Evolutionary conservation across 257 asterid genomes (phyloP), one percentile per base, ranked within the genome.

Genomic region (Nicotiana knightiana): DNA sequence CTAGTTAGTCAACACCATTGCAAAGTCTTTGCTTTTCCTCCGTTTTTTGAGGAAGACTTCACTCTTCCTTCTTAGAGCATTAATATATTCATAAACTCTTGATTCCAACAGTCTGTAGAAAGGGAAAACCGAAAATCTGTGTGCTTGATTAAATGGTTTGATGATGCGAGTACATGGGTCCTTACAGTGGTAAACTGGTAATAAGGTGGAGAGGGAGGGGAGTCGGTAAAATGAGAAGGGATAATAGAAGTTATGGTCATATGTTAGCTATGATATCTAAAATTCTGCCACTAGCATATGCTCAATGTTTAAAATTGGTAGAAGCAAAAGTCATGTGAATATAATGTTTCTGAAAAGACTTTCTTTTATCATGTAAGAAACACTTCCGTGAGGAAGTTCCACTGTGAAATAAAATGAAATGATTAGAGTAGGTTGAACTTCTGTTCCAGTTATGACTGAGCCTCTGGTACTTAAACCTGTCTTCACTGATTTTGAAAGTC

Each of bases 401-500:
- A 73, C 79, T 73, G 8, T 73, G 43, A 26, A 67, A 35, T 67
- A 67, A 66, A 66, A 35, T 67, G 26, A 35, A 73, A 26, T 7
- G 8, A 48, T 73, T 73, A 24, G 62, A 73, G 51, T 73, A 13
- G 15, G 24, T 73, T 24, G 62, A 48, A 48, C 26, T 17, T 73
- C 62, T 73, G 24, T 6, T 24, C 79, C 26, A 73, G 43, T 73
- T 16, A 13, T 53, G 58, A 53, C 58, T 53, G 58, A 53, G 6
- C 58, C 17, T 53, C 6, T 53, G 18, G 18, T 13, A 53, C 58
- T 53, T 53, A 11, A 73, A 15, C 79, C 43, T 26, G 26, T 48
- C 79, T 48, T 73, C 15, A 13, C 79, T 48, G 62, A 73, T 73
- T 46, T 73, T 73, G 79, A 15, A 73, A 48, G 62, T 5, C 79